Base-by-base conservation (phyloP, 805 yeast genomes). In the Saccharomycopsis selenospora region DNA sequence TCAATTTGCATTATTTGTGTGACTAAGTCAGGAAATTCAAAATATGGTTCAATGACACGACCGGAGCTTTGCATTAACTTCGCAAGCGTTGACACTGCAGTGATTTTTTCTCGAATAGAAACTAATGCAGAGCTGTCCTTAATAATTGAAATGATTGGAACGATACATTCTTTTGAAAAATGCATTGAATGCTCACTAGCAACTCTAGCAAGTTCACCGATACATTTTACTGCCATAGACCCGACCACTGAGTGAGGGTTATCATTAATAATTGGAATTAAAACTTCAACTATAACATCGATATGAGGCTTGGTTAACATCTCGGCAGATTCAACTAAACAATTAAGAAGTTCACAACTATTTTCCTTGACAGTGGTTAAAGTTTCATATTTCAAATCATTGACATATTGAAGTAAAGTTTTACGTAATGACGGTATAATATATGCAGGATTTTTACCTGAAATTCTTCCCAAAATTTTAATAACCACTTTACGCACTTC, bases 341-440 rank as follows among this genome's bases (percentile, higher is more conserved):
- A 69, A 0, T 93, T 76, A 3, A 93, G 67, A 49, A 90, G 67
- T 11, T 77, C 73, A 0, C 96, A 95, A 52, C 89, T 82, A 60
- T 90, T 96, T 63, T 93, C 99, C 57, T 84, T 85, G 55, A 80
- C 83, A 23, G 84, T 66, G 28, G 88, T 75, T 41, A 80, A 76
- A 8, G 83, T 80, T 1, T 95, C 85, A 62, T 82, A 89, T 58
- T 89, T 95, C 45, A 93, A 68, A 51, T 86, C 85, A 0, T 96
- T 88, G 42, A 95, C 64, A 11, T 90, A 70, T 61, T 91, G 97
- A 40, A 93, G 79, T 53, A 95, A 66, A 0, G 91, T 79, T 61
- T 88, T 91, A 56, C 98, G 74, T 47, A 93, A 70, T 0, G 95
- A 86, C 0, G 99, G 99, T 33, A 91, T 89, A 54, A 93, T 86